Percentiles rank a stretch among this genome's conserved stretches.
phyloP scores from a whole-genome alignment of 495 filamentous ascomycete genomes.

The Tetracladium setigerum region DNA sequence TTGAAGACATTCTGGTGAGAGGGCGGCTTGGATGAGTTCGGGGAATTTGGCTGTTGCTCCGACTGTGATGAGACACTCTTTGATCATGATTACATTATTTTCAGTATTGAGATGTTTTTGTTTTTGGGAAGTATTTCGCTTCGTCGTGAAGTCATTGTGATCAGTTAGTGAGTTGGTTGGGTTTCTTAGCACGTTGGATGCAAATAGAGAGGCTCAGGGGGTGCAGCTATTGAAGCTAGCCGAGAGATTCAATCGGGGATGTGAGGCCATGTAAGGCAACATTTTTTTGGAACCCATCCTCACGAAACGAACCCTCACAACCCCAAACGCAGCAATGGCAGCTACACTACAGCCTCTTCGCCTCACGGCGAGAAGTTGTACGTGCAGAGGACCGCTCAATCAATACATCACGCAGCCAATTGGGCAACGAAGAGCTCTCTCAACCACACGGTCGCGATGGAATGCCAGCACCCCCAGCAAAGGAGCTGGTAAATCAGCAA shows the following conservation, averaged over 20 bases:
- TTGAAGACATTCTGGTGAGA: conserved; percentile 28
- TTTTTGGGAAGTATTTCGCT: too few species aligned
- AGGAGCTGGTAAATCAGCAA: conserved; percentile 1
- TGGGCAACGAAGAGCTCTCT: conserved; percentile 27
- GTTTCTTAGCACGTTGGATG: too few species aligned
- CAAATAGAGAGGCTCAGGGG: too few species aligned
- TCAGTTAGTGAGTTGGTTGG: too few species aligned
- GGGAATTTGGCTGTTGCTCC: conserved; percentile 86
- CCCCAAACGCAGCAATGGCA: conserved; percentile 32
- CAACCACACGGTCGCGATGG: conserved; percentile 28
- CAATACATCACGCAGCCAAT: conserved; percentile 16
- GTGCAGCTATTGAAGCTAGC: too few species aligned
- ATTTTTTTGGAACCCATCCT: too few species aligned
- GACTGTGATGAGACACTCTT: conserved; percentile 64
- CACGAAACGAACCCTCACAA: conserved; percentile 1
- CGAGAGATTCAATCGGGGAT: too few species aligned
- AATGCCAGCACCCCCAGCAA: neutral
- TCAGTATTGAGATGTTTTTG: neutral
- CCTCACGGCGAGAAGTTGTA: conserved; percentile 34
- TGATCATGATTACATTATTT: conserved; percentile 7
- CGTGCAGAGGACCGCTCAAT: conserved; percentile 21
- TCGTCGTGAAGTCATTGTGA: too few species aligned
- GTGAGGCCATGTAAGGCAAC: too few species aligned
- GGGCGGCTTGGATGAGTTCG: conserved; percentile 56
- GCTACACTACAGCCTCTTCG: conserved; percentile 40